These are phyloP conservation scores for Cryptococcus hybrid DNA, from an alignment of 1,284 basidiomycete genomes.

Conservation along the genomic window DNA sequence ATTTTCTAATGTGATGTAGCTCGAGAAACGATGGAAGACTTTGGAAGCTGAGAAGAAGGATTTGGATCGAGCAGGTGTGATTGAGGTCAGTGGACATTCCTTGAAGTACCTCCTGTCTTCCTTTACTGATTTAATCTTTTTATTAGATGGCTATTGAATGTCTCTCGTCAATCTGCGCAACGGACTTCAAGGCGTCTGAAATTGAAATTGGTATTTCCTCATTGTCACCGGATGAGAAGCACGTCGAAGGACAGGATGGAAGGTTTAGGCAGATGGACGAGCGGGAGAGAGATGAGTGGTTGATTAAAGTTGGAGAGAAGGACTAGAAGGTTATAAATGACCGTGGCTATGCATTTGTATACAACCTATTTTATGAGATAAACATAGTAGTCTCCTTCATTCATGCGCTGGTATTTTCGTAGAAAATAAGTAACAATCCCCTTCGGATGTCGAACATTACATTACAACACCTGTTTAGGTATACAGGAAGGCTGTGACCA, in stretches of 20 bases:
- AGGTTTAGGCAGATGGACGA: conserved; percentile 78
- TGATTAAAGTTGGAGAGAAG: conserved; percentile 90
- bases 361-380: neutral
- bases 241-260: conserved; percentile 43
- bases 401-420: too few species aligned
- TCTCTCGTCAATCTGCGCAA: conserved; percentile 87
- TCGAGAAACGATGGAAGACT: conserved; percentile 99
- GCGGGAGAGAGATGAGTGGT: conserved; percentile 77
- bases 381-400: too few species aligned
- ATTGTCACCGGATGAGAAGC: conserved; percentile 39
- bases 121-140: conserved; percentile 7
- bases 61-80: conserved; percentile 77
- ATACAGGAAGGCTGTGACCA: too few species aligned
- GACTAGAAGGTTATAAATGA: conserved; percentile 56
- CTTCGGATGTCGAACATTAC: too few species aligned
- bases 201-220: conserved; percentile 56
- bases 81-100: conserved; percentile 59
- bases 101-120: neutral
- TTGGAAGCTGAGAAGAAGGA: conserved; percentile 62
- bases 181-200: conserved; percentile 78
- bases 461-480: too few species aligned
- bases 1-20: conserved; percentile 37
- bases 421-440: too few species aligned
- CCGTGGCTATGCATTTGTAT: conserved; percentile 2
- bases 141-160: conserved; percentile 88